Percentiles rank a stretch among this genome's conserved stretches.
Conservation (phyloP, 2,329 filamentous ascomycete species). For the Neocucurbitaria cava region DNA sequence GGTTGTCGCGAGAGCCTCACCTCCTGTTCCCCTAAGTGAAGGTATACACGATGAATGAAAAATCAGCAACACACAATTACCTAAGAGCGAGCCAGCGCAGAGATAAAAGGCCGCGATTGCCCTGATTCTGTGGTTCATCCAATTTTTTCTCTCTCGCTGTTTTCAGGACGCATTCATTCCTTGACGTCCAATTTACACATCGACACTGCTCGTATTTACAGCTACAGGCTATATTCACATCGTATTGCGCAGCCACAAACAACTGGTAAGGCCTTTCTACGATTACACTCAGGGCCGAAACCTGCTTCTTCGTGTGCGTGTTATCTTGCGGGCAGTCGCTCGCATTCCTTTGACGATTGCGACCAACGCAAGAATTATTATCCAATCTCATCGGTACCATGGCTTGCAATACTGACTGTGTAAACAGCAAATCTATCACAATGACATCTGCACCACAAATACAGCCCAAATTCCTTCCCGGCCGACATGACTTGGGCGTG, state of each 20-base stretch:
- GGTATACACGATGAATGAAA: conserved; percentile 37
- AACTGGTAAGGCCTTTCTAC: background rate
- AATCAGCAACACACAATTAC: conserved; percentile 39
- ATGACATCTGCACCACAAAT: conserved; percentile 67
- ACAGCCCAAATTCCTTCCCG: conserved; percentile 77
- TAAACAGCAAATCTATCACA: conserved; percentile 11
- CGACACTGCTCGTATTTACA: background rate
- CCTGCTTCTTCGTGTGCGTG: background rate
- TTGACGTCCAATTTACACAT: background rate
- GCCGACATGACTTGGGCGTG: conserved; percentile 82
- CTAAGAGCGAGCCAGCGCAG: conserved; percentile 40
- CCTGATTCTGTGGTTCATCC: conserved; percentile 4
- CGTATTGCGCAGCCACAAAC: background rate
- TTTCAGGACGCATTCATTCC: background rate
- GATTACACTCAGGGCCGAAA: background rate
- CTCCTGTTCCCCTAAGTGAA: conserved; percentile 43
- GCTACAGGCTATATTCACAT: background rate
- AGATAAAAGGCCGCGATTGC: conserved; percentile 40
- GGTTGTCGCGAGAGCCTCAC: conserved; percentile 27
- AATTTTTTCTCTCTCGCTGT: background rate
- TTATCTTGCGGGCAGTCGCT: background rate
- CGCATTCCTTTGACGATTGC: conserved; percentile 1
- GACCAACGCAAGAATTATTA: conserved; percentile 2
- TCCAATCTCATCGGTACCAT: background rate
- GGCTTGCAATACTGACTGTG: conserved; percentile 1